Conservation (phyloP, 2,329 filamentous ascomycete species). For the Colletotrichum sp. region DNA sequence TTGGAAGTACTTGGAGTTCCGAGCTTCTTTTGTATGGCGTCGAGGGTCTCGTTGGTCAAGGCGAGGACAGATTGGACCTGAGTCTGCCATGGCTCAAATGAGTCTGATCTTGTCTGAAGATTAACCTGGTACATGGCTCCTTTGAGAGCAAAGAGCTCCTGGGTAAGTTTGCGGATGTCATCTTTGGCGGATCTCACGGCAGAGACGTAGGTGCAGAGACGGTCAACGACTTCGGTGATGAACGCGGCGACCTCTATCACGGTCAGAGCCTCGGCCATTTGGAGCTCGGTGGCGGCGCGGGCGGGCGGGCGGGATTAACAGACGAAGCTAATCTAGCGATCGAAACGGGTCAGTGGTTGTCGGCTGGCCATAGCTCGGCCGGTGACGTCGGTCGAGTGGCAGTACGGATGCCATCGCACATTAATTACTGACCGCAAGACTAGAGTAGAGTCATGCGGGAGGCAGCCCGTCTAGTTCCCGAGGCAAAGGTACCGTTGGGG, state of each 20-base stretch:
- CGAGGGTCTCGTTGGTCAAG: slow-evolving; percentile 26
- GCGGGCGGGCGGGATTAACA: not conserved
- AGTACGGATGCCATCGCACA: not conserved
- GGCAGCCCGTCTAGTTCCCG: not conserved
- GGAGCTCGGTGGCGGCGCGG: not conserved
- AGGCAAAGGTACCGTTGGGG: not conserved
- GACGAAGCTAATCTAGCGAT: not conserved
- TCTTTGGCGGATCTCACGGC: slow-evolving; percentile 25
- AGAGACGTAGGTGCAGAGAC: slow-evolving; percentile 22
- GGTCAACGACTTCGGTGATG: slow-evolving; percentile 22
- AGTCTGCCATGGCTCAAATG: not conserved
- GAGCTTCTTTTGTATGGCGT: slow-evolving; percentile 21
- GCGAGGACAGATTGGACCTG: slow-evolving; percentile 21
- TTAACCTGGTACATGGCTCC: slow-evolving; percentile 26
- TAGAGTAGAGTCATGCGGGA: not conserved
- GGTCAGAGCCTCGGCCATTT: slow-evolving; percentile 24
- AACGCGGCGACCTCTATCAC: slow-evolving; percentile 23
- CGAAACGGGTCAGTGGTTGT: not conserved
- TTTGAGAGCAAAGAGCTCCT: slow-evolving; percentile 28
- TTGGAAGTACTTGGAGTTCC: slow-evolving; percentile 12
- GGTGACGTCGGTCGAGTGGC: not conserved
- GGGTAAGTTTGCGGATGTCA: slow-evolving; percentile 26
- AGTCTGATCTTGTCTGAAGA: not conserved
- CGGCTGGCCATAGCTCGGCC: not conserved
- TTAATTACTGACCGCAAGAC: not conserved